Conservation (phyloP, 1,284 basidiomycete genomes). For the Sanghuangporus baumii region DNA sequence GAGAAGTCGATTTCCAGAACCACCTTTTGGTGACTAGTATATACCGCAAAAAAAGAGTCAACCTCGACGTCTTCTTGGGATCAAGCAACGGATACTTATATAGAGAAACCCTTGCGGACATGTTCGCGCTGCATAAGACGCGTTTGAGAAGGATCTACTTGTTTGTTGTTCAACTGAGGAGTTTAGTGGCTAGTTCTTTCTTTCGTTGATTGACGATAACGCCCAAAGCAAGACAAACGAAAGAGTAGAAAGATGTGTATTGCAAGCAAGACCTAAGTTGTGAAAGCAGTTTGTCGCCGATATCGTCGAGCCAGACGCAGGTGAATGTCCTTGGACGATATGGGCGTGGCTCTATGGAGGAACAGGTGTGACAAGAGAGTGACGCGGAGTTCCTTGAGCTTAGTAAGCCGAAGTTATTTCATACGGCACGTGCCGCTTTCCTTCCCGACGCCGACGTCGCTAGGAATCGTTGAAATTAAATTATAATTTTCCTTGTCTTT, state of each 20-base stretch:
- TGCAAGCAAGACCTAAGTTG: background rate
- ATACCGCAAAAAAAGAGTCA: conserved; percentile 36
- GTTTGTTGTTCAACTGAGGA: background rate
- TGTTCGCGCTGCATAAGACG: conserved; percentile 63
- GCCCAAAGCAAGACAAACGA: background rate
- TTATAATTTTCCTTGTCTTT: no score
- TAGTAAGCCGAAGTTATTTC: background rate
- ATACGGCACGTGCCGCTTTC: no score
- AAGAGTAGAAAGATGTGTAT: background rate
- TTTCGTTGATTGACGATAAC: background rate
- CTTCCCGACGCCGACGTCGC: no score
- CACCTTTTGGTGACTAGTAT: conserved; percentile 89
- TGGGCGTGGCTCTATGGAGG: background rate
- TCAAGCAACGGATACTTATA: conserved; percentile 57
- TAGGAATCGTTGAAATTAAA: no score
- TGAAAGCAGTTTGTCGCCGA: background rate
- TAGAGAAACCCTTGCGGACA: conserved; percentile 71
- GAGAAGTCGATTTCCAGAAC: conserved; percentile 86
- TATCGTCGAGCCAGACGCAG: background rate
- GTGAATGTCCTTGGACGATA: background rate
- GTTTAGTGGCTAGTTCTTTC: background rate
- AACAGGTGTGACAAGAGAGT: background rate
- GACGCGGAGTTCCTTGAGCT: background rate
- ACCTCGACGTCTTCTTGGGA: conserved; percentile 34
- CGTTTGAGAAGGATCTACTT: background rate